Conservation (phyloP, 495 filamentous ascomycete genomes). For the Hypoxylon cercidicola region DNA sequence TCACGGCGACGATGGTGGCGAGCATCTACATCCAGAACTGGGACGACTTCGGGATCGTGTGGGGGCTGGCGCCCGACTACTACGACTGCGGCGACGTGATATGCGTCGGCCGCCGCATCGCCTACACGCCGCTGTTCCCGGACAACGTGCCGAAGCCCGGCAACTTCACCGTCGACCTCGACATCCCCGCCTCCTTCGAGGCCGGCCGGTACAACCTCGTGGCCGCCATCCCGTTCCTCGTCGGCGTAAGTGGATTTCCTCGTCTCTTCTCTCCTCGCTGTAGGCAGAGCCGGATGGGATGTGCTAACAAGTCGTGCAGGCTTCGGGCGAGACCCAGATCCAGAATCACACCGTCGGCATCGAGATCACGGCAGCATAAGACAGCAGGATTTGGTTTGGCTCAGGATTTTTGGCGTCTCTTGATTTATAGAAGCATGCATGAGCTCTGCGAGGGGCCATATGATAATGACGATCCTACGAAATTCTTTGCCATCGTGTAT, state of each 20-base stretch:
- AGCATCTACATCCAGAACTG: constrained; percentile 48
- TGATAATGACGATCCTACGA: constrained; percentile 18
- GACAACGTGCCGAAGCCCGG: constrained; percentile 35
- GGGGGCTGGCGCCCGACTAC: constrained; percentile 28
- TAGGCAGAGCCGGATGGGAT: too few relatives aligned
- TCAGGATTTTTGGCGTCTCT: too few relatives aligned
- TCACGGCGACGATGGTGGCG: constrained; percentile 33
- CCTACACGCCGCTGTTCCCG: constrained; percentile 42
- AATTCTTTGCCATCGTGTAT: not conserved
- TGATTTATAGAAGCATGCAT: constrained; percentile 7
- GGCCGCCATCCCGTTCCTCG: constrained; percentile 50
- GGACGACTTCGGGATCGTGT: constrained; percentile 47
- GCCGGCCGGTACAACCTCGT: constrained; percentile 62
- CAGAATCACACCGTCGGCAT: constrained; percentile 38
- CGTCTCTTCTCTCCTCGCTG: not conserved
- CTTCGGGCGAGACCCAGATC: constrained; percentile 32
- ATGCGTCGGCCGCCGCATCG: constrained; percentile 39
- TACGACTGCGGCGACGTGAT: constrained; percentile 27
- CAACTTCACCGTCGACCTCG: constrained; percentile 51
- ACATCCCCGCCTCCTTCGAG: constrained; percentile 54
- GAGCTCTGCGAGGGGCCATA: constrained; percentile 4
- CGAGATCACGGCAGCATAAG: constrained; percentile 28
- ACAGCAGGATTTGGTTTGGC: not conserved
- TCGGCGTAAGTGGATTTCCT: constrained; percentile 38
- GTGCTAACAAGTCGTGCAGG: constrained; percentile 26